Evolutionary conservation across 176 grass and related monocot species (phyloP).

Genomic region (Musa itinerans): DNA sequence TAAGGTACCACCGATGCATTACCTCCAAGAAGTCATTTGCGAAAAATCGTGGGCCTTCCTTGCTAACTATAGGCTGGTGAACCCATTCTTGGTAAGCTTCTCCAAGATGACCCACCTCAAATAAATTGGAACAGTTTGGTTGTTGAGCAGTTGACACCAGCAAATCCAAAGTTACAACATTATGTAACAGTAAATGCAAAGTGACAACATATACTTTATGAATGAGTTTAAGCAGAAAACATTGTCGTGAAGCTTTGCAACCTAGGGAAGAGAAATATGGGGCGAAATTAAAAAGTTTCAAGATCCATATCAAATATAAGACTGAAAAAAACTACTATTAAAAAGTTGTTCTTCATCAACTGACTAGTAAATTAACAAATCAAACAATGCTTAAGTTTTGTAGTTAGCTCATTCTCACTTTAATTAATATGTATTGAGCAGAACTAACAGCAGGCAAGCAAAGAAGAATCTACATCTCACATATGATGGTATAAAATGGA

Average conservation of each 20-base stretch:
- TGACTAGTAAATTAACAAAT: no score
- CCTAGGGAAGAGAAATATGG: no score
- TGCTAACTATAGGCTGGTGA: slow-evolving; percentile 85
- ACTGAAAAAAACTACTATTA: no score
- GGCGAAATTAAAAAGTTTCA: no score
- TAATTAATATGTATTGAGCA: background rate
- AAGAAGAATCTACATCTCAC: background rate
- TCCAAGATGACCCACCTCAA: slow-evolving; percentile 81
- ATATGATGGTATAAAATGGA: background rate
- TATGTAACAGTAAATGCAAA: background rate
- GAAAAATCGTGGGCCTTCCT: slow-evolving; percentile 80
- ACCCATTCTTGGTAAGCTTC: slow-evolving; percentile 93
- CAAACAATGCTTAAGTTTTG: no score
- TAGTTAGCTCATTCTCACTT: background rate
- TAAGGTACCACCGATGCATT: background rate
- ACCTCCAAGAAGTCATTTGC: slow-evolving; percentile 66
- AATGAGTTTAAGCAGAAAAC: no score
- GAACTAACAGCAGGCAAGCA: background rate
- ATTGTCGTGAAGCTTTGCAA: no score
- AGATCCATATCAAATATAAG: no score
- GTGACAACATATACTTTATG: no score
- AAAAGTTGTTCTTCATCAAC: no score
- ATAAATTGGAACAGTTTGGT: background rate
- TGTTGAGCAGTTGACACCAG: background rate
- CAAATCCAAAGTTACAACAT: background rate